Evolutionary conservation across 495 filamentous ascomycete species (phyloP).

Genomic region (Bryoglossum gracile): DNA sequence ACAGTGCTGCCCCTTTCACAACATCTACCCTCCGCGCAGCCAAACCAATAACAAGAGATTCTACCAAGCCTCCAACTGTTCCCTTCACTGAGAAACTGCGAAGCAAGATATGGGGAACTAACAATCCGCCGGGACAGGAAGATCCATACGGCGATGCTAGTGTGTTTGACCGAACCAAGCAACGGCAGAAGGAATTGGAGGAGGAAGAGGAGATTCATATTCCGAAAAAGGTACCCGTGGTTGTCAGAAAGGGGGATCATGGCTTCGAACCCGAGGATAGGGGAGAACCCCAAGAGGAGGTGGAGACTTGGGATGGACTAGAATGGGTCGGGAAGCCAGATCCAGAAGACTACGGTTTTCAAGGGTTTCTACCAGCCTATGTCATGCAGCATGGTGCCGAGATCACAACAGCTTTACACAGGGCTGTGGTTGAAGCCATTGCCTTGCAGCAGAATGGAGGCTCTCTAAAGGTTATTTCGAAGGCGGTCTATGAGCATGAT

Average conservation of each 20-base stretch:
- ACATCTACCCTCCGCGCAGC: conserved; percentile 36
- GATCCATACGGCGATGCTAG: conserved; percentile 46
- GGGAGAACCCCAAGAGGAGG: conserved; percentile 5
- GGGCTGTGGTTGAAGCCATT: conserved; percentile 55
- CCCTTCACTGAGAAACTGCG: conserved; percentile 44
- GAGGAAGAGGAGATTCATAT: conserved; percentile 1
- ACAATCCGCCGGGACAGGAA: conserved; percentile 44
- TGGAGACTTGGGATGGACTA: conserved; percentile 37
- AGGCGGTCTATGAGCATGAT: conserved; percentile 6
- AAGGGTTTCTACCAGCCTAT: conserved; percentile 32
- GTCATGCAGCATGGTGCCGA: conserved; percentile 33
- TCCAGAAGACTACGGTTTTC: conserved; percentile 34
- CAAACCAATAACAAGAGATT: conserved; percentile 22
- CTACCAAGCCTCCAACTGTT: too few relatives aligned
- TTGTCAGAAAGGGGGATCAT: conserved; percentile 8
- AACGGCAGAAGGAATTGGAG: conserved; percentile 2
- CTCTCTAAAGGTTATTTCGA: conserved; percentile 7
- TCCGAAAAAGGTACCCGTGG: conserved; percentile 12
- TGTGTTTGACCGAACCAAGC: conserved; percentile 27
- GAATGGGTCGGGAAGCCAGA: conserved; percentile 45
- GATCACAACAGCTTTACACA: conserved; percentile 42
- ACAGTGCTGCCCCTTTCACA: conserved; percentile 34
- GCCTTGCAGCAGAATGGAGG: conserved; percentile 37
- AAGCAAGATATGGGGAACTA: conserved; percentile 48
- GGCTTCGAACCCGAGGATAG: too few relatives aligned